Percentiles rank a stretch among this genome's conserved stretches.
These are phyloP conservation scores for Populus ilicifolia DNA, from an alignment of 345 rosid species.

Conservation along the genomic window DNA sequence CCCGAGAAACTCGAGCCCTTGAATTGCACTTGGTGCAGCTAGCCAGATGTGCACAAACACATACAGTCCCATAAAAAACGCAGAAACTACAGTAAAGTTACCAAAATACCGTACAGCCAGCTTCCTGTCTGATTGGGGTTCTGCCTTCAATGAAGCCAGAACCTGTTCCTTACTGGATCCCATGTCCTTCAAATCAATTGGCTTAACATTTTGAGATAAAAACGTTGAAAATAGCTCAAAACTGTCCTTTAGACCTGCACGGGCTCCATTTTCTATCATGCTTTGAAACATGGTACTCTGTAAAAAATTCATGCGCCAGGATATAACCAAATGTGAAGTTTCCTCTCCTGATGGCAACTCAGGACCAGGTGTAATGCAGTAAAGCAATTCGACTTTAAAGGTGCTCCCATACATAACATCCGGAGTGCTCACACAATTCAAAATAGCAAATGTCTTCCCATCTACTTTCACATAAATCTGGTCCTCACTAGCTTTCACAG, in stretches of 20 bases:
- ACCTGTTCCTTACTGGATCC: slow-evolving; percentile 80
- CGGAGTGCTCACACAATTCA: slow-evolving; percentile 68
- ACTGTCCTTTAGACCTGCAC: slow-evolving; percentile 77
- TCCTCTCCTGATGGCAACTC: slow-evolving; percentile 74
- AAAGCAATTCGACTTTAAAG: slow-evolving; percentile 66
- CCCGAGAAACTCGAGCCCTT: slow-evolving; percentile 91
- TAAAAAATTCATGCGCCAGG: slow-evolving; percentile 83
- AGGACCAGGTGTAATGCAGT: slow-evolving; percentile 72
- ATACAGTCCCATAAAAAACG: slow-evolving; percentile 61
- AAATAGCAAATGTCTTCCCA: slow-evolving; percentile 62
- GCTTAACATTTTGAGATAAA: slow-evolving; percentile 62
- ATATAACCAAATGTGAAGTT: slow-evolving; percentile 70
- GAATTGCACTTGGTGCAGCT: slow-evolving; percentile 54
- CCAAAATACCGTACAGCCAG: slow-evolving; percentile 77
- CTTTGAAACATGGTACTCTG: slow-evolving; percentile 94
- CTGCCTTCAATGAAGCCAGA: slow-evolving; percentile 76
- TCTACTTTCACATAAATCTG: slow-evolving; percentile 73
- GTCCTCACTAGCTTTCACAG: slow-evolving; percentile 80
- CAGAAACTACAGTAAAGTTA: slow-evolving; percentile 74
- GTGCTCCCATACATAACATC: slow-evolving; percentile 83
- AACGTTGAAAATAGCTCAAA: slow-evolving; percentile 61
- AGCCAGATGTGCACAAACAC: slow-evolving; percentile 67
- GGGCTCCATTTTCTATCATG: slow-evolving; percentile 91
- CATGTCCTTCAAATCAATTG: slow-evolving; percentile 73
- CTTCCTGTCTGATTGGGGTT: slow-evolving; percentile 82